These are phyloP conservation scores for Artemisia annua DNA, from an alignment of 129 eudicot species.

Conservation along the genomic window DNA sequence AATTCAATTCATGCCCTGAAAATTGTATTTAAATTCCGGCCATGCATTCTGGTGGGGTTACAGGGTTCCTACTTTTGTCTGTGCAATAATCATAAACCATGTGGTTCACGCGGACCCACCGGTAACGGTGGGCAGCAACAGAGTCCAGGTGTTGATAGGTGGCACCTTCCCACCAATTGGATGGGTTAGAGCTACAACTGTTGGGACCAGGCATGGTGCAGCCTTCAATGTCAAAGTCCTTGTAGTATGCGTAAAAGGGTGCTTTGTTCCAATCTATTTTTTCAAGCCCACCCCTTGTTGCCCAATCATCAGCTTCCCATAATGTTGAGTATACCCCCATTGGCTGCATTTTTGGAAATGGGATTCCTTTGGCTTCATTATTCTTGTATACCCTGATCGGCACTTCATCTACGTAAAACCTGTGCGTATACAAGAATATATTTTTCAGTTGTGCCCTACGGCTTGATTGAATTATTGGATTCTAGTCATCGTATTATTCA, in stretches of 20 bases:
- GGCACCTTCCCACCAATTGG: conserved; percentile 92
- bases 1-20: conserved; percentile 6
- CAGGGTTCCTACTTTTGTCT: conserved; percentile 65
- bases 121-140: conserved; percentile 48
- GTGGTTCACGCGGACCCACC: conserved; percentile 87
- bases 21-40: conserved; percentile 51
- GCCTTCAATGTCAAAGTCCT: conserved; percentile 91
- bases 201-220: conserved; percentile 78
- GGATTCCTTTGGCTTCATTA: conserved; percentile 75
- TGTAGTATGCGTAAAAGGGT: conserved; percentile 89
- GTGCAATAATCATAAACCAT: conserved; percentile 95
- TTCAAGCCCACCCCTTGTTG: conserved; percentile 85
- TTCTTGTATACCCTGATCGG: conserved; percentile 93
- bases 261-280: conserved; percentile 94
- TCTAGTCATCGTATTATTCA: neutral
- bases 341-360: conserved; percentile 76
- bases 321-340: conserved; percentile 92
- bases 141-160: conserved; percentile 63
- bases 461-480: neutral
- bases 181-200: conserved; percentile 50
- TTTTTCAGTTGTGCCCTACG: neutral
- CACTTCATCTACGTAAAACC: conserved; percentile 77
- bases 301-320: conserved; percentile 99
- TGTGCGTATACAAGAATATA: conserved; percentile 21
- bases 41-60: conserved; percentile 75